Conservation (phyloP, 495 filamentous ascomycete species). For the Entonaema liquescens region DNA sequence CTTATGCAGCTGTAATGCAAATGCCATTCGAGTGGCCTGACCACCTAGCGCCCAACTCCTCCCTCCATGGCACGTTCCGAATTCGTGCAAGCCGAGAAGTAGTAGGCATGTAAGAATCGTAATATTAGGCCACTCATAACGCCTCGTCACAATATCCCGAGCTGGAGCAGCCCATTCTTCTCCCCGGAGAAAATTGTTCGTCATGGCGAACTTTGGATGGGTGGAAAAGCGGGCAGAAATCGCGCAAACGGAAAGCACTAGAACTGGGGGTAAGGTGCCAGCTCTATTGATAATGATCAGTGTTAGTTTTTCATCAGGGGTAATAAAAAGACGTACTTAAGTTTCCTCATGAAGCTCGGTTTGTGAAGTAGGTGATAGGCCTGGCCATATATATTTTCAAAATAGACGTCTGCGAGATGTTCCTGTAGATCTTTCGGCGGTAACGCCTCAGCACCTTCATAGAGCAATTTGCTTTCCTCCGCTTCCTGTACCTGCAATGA, state of each 20-base stretch:
- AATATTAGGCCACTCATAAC: slow-evolving; percentile 95
- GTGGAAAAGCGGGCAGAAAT: slow-evolving; percentile 95
- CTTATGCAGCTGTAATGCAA: slow-evolving; percentile 91
- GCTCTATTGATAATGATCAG: slow-evolving; percentile 52
- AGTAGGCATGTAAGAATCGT: slow-evolving; percentile 90
- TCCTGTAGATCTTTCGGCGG: slow-evolving; percentile 91
- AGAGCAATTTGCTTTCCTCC: slow-evolving; percentile 76
- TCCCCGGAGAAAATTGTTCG: slow-evolving; percentile 88
- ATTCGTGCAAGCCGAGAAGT: slow-evolving; percentile 90
- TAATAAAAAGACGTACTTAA: slow-evolving; percentile 61
- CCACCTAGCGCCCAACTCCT: slow-evolving; percentile 95
- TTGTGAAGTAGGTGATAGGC: slow-evolving; percentile 96
- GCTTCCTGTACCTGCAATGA: slow-evolving; percentile 69
- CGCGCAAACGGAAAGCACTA: slow-evolving; percentile 91
- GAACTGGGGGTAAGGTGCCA: slow-evolving; percentile 76
- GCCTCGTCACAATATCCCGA: slow-evolving; percentile 80
- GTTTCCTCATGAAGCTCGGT: slow-evolving; percentile 90
- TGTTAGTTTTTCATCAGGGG: slow-evolving; percentile 3
- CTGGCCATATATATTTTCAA: slow-evolving; percentile 95
- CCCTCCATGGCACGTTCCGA: slow-evolving; percentile 96
- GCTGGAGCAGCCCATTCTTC: slow-evolving; percentile 89
- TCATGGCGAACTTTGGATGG: slow-evolving; percentile 83
- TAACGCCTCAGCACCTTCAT: slow-evolving; percentile 83
- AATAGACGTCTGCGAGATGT: slow-evolving; percentile 93
- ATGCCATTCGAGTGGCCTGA: slow-evolving; percentile 95